phyloP scores from a whole-genome alignment of 257 asterid genomes.

The Leonotis leonurus region DNA sequence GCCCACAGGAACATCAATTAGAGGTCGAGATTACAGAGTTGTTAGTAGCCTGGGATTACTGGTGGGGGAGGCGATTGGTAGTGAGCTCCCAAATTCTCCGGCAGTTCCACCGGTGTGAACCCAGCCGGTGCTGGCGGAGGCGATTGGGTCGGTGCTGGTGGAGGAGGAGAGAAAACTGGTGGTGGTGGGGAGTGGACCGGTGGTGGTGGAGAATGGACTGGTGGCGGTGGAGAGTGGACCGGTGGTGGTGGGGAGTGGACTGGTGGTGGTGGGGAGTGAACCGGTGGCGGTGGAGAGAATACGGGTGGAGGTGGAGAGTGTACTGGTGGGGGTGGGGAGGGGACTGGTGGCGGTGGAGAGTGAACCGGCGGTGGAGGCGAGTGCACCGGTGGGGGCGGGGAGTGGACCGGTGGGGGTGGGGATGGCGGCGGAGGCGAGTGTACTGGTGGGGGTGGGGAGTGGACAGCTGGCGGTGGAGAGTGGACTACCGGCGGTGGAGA shows the following conservation, averaged over 20 bases:
- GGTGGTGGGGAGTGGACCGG: no score
- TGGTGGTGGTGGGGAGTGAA: neutral
- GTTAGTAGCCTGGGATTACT: conserved; percentile 38
- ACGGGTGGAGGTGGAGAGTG: conserved; percentile 9
- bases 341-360: neutral
- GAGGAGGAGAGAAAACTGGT: no score
- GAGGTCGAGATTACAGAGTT: conserved; percentile 9
- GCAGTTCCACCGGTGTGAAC: conserved; percentile 21
- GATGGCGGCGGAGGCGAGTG: no score
- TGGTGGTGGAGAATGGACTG: no score
- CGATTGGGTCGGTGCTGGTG: no score
- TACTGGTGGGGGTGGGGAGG: neutral
- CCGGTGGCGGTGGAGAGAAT: neutral
- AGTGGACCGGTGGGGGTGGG: neutral
- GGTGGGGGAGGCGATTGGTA: conserved; percentile 78
- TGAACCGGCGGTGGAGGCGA: conserved; percentile 11
- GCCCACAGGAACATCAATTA: conserved; percentile 10
- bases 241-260: conserved; percentile 1
- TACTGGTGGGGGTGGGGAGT: conserved; percentile 16
- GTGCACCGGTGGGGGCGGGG: neutral
- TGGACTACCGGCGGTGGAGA: neutral
- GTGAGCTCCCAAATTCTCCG: conserved; percentile 23
- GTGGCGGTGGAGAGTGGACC: no score
- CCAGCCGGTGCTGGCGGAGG: no score
- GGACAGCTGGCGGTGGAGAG: neutral